Conservation (phyloP, 768 basidiomycete genomes). For the Amanita molliuscula region DNA sequence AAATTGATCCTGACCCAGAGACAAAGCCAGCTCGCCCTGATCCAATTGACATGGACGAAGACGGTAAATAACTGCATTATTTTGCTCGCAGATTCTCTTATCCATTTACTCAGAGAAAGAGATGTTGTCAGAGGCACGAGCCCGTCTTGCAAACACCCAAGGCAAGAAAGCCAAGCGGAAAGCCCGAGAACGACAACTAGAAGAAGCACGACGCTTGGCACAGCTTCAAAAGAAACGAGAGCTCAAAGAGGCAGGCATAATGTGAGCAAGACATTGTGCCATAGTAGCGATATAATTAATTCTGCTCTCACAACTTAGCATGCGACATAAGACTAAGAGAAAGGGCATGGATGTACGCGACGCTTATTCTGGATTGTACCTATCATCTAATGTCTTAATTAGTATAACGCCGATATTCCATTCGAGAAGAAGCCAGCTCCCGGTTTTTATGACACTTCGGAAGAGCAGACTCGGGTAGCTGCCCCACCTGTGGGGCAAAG, state of each 20-base stretch:
- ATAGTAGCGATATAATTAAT: background rate
- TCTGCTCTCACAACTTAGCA: conserved; percentile 29
- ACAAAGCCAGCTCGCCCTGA: conserved; percentile 97
- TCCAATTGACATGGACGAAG: conserved; percentile 99
- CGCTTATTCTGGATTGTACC: conserved; percentile 1
- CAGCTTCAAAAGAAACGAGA: conserved; percentile 97
- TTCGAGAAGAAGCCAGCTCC: conserved; percentile 95
- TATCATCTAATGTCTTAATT: conserved; percentile 4
- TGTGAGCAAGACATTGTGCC: conserved; percentile 38
- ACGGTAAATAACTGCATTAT: conserved; percentile 43
- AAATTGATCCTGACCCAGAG: conserved; percentile 98
- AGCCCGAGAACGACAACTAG: conserved; percentile 92
- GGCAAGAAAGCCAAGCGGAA: conserved; percentile 99
- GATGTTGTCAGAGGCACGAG: conserved; percentile 98
- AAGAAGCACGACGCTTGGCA: conserved; percentile 90
- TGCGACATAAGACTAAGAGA: conserved; percentile 90
- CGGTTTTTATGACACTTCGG: conserved; percentile 95
- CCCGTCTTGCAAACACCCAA: conserved; percentile 96
- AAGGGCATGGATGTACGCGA: conserved; percentile 91
- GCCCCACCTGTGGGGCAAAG: conserved; percentile 89
- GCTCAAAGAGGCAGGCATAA: conserved; percentile 95
- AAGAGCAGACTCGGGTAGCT: conserved; percentile 81
- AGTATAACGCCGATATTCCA: conserved; percentile 98
- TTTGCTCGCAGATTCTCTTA: background rate
- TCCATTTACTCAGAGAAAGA: conserved; percentile 70